Conservation (phyloP, 1,284 basidiomycete genomes). For the Leccinum solheimii region DNA sequence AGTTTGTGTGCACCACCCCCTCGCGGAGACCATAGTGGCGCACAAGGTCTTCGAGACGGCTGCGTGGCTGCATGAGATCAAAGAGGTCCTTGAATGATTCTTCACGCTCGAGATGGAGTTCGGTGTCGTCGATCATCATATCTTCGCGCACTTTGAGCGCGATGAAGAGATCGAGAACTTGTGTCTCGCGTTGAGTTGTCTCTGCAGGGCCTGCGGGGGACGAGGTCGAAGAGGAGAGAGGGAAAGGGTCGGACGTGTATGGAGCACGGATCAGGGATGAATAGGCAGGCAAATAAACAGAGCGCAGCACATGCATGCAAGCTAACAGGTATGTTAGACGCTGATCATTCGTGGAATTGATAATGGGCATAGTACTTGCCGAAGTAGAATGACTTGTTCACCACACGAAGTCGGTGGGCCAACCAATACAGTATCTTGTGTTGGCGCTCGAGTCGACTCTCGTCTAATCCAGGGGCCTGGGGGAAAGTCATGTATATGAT, state of each 20-base stretch:
- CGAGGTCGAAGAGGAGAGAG: slow-evolving; percentile 38
- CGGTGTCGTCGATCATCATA: slow-evolving; percentile 66
- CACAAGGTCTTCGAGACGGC: slow-evolving; percentile 71
- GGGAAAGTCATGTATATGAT: slow-evolving; percentile 64
- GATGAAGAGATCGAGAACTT: slow-evolving; percentile 73
- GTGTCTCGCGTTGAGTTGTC: slow-evolving; percentile 62
- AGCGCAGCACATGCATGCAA: slow-evolving; percentile 76
- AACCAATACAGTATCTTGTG: slow-evolving; percentile 71
- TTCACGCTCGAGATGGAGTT: slow-evolving; percentile 69
- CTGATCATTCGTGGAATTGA: neutral
- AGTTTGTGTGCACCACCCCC: slow-evolving; percentile 43
- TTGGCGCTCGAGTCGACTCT: slow-evolving; percentile 60
- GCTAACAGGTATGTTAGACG: slow-evolving; percentile 41
- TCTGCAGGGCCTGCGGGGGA: slow-evolving; percentile 27
- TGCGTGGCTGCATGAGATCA: slow-evolving; percentile 69
- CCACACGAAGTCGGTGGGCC: slow-evolving; percentile 57
- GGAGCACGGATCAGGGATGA: slow-evolving; percentile 58
- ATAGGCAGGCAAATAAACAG: slow-evolving; percentile 68
- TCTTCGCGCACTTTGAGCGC: slow-evolving; percentile 76
- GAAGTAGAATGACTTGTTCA: slow-evolving; percentile 63
- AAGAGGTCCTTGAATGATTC: slow-evolving; percentile 76
- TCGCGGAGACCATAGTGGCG: slow-evolving; percentile 56
- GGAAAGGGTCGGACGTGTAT: slow-evolving; percentile 77
- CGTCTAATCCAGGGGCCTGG: slow-evolving; percentile 39
- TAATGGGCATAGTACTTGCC: slow-evolving; percentile 40